Conservation (phyloP, 2,329 filamentous ascomycete species). For the Epichloe baconii region DNA sequence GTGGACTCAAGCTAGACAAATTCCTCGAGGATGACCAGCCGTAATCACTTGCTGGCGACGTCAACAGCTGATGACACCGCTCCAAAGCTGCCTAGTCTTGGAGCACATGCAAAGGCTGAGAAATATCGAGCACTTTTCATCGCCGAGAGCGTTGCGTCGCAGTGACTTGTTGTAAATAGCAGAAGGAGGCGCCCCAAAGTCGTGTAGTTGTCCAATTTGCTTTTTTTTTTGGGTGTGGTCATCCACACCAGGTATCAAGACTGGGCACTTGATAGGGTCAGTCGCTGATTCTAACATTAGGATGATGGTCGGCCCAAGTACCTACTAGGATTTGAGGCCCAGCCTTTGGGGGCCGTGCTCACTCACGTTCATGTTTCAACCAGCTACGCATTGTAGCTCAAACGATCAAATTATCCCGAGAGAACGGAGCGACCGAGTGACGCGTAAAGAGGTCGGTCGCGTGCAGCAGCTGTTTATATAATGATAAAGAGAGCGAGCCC, state of each 20-base stretch:
- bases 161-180: not conserved
- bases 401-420: no score
- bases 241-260: not conserved
- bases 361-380: no score
- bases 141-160: not conserved
- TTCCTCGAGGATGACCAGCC: no score
- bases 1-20: not conserved
- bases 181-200: not conserved
- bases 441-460: not conserved
- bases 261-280: not conserved
- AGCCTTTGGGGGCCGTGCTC: no score
- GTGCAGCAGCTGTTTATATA: not conserved
- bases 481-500: not conserved
- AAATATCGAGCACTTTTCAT: not conserved
- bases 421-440: no score
- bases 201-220: not conserved
- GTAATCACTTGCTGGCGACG: no score
- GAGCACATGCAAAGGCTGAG: no score
- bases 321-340: no score
- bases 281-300: not conserved
- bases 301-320: no score
- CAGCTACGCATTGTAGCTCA: no score
- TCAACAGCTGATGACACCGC: no score
- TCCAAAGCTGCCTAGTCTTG: no score
- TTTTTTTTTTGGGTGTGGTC: not conserved